These are phyloP conservation scores for Fagus sylvatica DNA, from an alignment of 306 rosid species.

Conservation along the genomic window DNA sequence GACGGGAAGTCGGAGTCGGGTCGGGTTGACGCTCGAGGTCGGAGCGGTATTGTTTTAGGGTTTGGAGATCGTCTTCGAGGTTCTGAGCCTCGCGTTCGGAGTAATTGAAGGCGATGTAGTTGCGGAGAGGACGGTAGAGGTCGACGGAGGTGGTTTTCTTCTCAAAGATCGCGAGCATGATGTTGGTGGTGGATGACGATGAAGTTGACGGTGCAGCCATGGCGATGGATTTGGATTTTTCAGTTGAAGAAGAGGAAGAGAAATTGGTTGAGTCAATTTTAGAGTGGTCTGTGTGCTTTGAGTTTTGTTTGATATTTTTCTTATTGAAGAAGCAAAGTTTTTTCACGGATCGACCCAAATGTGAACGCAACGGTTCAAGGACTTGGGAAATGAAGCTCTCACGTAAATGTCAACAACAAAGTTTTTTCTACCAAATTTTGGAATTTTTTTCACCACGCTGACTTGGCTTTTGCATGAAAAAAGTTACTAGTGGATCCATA, in stretches of 20 bases:
- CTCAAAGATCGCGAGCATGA: slow-evolving; percentile 92
- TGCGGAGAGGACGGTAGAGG: slow-evolving; percentile 88
- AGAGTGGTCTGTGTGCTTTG: background rate
- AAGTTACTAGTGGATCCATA: too few relatives aligned
- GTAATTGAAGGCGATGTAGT: slow-evolving; percentile 77
- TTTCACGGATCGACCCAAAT: too few relatives aligned
- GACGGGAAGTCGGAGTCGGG: slow-evolving; percentile 82
- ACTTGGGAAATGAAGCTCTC: too few relatives aligned
- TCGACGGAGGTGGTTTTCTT: slow-evolving; percentile 77
- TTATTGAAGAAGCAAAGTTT: too few relatives aligned
- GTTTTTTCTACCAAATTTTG: too few relatives aligned
- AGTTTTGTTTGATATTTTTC: too few relatives aligned
- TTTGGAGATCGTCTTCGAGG: slow-evolving; percentile 93
- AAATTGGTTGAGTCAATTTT: background rate
- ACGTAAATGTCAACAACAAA: too few relatives aligned
- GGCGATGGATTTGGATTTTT: background rate
- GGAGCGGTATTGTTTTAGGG: slow-evolving; percentile 76
- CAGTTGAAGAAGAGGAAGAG: background rate
- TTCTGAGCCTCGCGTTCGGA: slow-evolving; percentile 98
- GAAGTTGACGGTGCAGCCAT: slow-evolving; percentile 67
- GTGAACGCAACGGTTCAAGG: too few relatives aligned
- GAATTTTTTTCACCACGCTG: too few relatives aligned
- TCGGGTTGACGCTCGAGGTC: slow-evolving; percentile 84
- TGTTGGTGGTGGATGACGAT: slow-evolving; percentile 50
- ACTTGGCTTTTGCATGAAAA: too few relatives aligned